Evolutionary conservation across 139 green algal species (phyloP).

Genomic region (Trebouxia sp.): DNA sequence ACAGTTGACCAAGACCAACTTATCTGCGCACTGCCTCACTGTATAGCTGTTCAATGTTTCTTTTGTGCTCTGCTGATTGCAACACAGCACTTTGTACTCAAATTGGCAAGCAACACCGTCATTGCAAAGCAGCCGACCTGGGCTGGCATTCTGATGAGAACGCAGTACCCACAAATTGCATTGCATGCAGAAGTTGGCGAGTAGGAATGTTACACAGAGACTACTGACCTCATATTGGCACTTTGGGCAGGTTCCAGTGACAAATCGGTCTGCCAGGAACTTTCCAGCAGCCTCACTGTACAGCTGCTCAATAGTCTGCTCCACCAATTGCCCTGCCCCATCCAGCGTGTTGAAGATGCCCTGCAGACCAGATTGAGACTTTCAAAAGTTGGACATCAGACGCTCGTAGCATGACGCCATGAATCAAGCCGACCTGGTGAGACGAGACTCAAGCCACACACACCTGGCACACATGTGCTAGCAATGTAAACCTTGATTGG

Average conservation of each 20-base stretch:
- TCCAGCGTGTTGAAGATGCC: slow-evolving; percentile 66
- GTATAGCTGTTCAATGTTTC: neutral
- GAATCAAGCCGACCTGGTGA: too few relatives aligned
- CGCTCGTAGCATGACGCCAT: neutral
- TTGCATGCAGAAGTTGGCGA: neutral
- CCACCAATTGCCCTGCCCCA: slow-evolving; percentile 47
- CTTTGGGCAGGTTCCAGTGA: slow-evolving; percentile 93
- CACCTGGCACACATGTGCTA: too few relatives aligned
- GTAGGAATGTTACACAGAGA: neutral
- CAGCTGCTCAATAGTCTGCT: slow-evolving; percentile 86
- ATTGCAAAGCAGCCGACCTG: too few relatives aligned
- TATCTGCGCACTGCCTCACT: too few relatives aligned
- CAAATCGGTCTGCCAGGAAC: slow-evolving; percentile 96
- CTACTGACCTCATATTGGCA: slow-evolving; percentile 79
- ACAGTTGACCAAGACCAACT: too few relatives aligned
- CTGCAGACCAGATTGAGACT: slow-evolving; percentile 40
- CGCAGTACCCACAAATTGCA: neutral
- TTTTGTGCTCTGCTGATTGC: neutral
- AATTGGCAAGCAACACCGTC: too few relatives aligned
- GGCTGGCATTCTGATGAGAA: too few relatives aligned
- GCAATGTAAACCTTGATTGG: too few relatives aligned
- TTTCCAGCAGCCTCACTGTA: slow-evolving; percentile 82
- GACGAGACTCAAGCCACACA: too few relatives aligned
- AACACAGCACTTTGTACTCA: too few relatives aligned
- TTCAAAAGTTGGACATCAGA: too few relatives aligned